Percentiles rank a stretch among this genome's conserved stretches.
Evolutionary conservation across 2,329 filamentous ascomycete species (phyloP).

Genomic region (Talaromyces islandicus): DNA sequence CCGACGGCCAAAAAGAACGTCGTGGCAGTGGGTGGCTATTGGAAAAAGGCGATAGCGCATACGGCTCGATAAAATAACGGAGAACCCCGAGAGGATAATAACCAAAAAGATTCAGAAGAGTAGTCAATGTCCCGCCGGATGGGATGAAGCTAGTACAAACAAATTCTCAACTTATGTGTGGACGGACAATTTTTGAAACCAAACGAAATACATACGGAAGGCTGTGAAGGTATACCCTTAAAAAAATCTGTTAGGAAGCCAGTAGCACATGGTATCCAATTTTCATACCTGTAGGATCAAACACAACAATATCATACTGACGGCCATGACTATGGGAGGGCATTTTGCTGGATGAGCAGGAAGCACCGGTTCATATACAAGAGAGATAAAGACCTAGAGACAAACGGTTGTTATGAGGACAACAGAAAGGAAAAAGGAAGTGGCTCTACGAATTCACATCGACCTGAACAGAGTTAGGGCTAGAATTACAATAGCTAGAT

Average conservation of each 20-base stretch:
- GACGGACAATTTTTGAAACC: background rate
- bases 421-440: background rate
- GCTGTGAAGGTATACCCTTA: background rate
- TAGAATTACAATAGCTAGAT: background rate
- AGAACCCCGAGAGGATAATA: background rate
- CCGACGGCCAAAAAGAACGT: background rate
- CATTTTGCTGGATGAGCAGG: background rate
- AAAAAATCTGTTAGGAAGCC: background rate
- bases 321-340: background rate
- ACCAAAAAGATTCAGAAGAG: background rate
- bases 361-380: background rate
- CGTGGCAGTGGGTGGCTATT: background rate
- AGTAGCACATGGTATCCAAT: background rate
- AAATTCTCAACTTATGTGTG: background rate
- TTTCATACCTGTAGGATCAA: background rate
- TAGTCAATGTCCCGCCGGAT: slow-evolving; percentile 1
- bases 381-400: background rate
- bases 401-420: no score
- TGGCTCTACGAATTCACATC: background rate
- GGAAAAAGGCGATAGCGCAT: background rate
- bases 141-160: background rate
- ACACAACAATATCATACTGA: background rate
- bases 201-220: background rate
- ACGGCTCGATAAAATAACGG: background rate
- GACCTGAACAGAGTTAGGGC: background rate